Base-by-base conservation (phyloP, 139 green algal genomes). In the Tetradesmus lagerheimii region DNA sequence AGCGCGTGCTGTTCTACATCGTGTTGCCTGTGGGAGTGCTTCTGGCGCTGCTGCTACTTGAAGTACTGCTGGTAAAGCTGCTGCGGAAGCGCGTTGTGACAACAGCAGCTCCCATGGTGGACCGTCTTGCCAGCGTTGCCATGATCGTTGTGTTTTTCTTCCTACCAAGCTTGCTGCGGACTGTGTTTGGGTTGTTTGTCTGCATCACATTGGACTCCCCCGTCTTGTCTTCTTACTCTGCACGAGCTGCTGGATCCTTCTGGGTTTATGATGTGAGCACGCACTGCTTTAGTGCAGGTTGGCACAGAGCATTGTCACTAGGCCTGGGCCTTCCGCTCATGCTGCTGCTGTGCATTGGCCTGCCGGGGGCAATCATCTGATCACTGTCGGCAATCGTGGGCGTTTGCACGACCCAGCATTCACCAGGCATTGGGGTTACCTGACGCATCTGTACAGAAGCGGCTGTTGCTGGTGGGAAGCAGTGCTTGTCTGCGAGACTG, bases 21-120 rank as follows among this genome's bases (percentile, higher is more conserved):
- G 37, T 84, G 39, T 20, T 84, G 39, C 78, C 78, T 37, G 20
- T 84, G 39, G 78, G 20, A 15, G 34, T 84, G 41, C 78, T 84
- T 3, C 20, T 35, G 14, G 5, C 37, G 27, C 20, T 84, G 39
- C 41, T 84, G 5, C 5, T 64, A 20, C 0, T 66, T 23, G 78
- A 84, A 1, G 41, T 5, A 38, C 27, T 64, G 4, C 18, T n/a
- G 29, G 2, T 39, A 35, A 27, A 29, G 76, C 25, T 82, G 14
- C 11, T 31, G 35, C 14, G 8, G 4, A 82, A 14, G 4, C 25
- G 20, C 16, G 43, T 50, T 50, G 62, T 27, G 9, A 8, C 37
- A 39, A 11, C 39, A 27, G 23, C 25, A 18, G 20, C 38, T 16
- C 57, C 25, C 9, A 31, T 66, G 6, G 14, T 9, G 5, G 43